phyloP scores from a whole-genome alignment of 345 rosid species.

The Eutrema heterophyllum region DNA sequence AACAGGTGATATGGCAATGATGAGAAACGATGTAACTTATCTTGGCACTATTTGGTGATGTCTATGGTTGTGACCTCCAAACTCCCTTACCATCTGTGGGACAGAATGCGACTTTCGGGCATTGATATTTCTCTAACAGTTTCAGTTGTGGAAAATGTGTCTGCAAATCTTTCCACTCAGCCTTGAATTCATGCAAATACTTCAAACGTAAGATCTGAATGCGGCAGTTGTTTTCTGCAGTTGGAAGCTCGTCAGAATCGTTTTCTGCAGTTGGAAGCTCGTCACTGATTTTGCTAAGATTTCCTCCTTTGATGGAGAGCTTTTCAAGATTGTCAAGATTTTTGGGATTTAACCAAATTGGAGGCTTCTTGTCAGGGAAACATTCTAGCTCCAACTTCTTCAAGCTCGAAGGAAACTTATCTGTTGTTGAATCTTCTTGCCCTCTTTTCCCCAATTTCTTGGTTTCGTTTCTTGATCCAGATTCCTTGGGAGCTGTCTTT shows the following conservation, averaged over 20 bases:
- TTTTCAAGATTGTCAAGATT: slow-evolving; percentile 19
- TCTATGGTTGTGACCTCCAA: slow-evolving; percentile 18
- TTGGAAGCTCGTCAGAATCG: not conserved
- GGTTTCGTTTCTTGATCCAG: too few relatives aligned
- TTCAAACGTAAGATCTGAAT: slow-evolving; percentile 38
- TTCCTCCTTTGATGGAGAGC: slow-evolving; percentile 41
- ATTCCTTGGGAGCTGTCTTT: too few relatives aligned
- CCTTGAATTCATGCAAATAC: slow-evolving; percentile 35
- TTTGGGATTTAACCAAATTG: slow-evolving; percentile 31
- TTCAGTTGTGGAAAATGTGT: slow-evolving; percentile 23
- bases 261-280: too few relatives aligned
- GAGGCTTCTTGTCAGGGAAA: slow-evolving; percentile 22
- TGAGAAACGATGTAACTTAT: not conserved
- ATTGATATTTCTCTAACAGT: slow-evolving; percentile 36
- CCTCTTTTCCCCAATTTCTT: too few relatives aligned
- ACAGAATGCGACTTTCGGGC: slow-evolving; percentile 37
- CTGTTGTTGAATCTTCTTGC: not conserved
- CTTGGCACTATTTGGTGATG: not conserved
- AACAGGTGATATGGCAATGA: not conserved
- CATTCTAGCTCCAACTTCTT: slow-evolving; percentile 37
- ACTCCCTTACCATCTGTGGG: slow-evolving; percentile 38
- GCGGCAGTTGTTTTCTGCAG: not conserved
- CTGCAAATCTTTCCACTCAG: slow-evolving; percentile 31
- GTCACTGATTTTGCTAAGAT: slow-evolving; percentile 17
- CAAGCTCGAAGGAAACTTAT: slow-evolving; percentile 16